Base-by-base conservation (phyloP, 2,329 filamentous ascomycete genomes). In the Ophiostoma angusticollis region DNA sequence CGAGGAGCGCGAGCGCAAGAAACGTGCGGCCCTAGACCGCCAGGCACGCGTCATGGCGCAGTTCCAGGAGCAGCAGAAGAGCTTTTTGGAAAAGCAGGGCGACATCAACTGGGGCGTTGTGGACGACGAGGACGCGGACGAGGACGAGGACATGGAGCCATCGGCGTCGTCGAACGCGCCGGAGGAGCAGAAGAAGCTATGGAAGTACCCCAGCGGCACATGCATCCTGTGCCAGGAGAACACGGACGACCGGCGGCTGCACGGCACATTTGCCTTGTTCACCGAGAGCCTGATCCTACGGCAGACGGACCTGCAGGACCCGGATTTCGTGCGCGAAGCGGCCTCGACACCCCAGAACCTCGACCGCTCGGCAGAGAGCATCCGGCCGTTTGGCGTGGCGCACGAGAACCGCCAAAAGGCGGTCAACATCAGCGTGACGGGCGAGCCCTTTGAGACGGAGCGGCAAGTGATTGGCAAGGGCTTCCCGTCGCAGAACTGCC, bases 141-240 rank as follows among this genome's bases (percentile, higher is more conserved):
- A 83, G 61, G 65, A 30, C 5, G 37, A 23, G 13, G 37, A 35
- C 18, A 22, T 17, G 25, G 30, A 21, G 2, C 14, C 14, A 24
- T 21, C 24, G n/a, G 21, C 22, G 22, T 11, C 36, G 25, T 61
- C 63, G n/a, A n/a, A n/a, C 13, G 64, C 71, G 8, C 77, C 84
- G 49, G 74, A 78, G 50, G 72, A 76, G 35, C 37, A 39, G 8
- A 78, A 78, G 54, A 84, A 81, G 49, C 71, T 74, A 31, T 93
- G 87, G 78, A 91, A 86, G 54, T 98, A 93, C 55, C 91, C 93
- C 1, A 74, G 78, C 18, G 91, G 87, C 13, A 93, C 86, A 18
- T 98, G 91, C 57, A 95, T 98, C 39, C 65, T 96, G 13, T 98
- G 91, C 53, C 91, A 96, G 58, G 93, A 98, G 60, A 86, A 95